A percentile compares a stretch with the other conserved stretches of the same genome.
Conservation (phyloP, 805 yeast species). For the Candida nonsorbophila region DNA sequence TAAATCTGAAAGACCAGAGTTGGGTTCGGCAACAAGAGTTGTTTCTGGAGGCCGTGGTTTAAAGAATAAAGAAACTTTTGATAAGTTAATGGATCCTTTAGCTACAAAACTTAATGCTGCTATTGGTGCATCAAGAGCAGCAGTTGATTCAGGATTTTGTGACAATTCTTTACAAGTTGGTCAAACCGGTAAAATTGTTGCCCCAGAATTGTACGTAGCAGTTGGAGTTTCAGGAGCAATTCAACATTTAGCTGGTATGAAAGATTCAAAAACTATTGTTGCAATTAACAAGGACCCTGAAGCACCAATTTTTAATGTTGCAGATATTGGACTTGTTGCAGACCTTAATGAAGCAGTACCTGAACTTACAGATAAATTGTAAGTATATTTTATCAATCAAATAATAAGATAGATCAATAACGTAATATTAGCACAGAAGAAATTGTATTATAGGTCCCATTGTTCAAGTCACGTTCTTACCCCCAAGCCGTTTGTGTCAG, state of each 20-base stretch:
- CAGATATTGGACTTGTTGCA: constrained; percentile 86
- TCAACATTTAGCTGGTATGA: constrained; percentile 98
- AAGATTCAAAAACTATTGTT: constrained; percentile 88
- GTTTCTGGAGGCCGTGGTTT: constrained; percentile 95
- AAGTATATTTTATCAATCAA: too few species aligned
- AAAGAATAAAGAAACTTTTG: constrained; percentile 85
- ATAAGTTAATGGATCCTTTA: constrained; percentile 68
- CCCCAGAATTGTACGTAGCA: constrained; percentile 91
- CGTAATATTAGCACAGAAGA: not conserved
- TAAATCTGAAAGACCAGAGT: constrained; percentile 84
- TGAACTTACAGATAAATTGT: constrained; percentile 77
- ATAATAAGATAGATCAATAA: too few species aligned
- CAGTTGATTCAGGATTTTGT: constrained; percentile 93
- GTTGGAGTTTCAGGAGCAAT: constrained; percentile 96
- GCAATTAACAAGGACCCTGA: constrained; percentile 94
- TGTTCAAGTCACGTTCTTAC: too few species aligned
- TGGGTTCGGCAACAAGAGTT: constrained; percentile 74
- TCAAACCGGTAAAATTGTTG: constrained; percentile 96
- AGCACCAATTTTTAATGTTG: constrained; percentile 86
- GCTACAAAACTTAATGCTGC: constrained; percentile 86
- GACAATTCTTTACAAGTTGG: constrained; percentile 97
- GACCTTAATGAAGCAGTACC: constrained; percentile 85
- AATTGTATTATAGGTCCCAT: not conserved
- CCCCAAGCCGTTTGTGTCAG: too few species aligned
- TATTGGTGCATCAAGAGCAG: constrained; percentile 96